These are phyloP conservation scores for Aspergillus hiratsukae DNA, from an alignment of 2,329 filamentous ascomycete species.

Conservation along the genomic window DNA sequence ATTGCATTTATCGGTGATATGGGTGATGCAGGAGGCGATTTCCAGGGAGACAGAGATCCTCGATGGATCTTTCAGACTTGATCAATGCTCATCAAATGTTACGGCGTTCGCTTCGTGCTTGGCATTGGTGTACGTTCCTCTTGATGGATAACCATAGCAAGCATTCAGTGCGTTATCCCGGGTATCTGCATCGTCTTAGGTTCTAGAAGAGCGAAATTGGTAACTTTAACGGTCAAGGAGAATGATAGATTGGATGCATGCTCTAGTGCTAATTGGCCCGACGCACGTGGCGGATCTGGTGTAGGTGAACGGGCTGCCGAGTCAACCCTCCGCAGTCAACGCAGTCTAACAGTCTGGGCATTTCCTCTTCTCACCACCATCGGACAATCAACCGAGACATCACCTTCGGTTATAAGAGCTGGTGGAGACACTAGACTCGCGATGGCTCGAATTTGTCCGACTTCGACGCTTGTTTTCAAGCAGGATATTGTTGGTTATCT, in stretches of 20 bases:
- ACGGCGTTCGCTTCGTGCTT: neutral
- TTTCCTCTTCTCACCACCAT: neutral
- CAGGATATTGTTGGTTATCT: neutral
- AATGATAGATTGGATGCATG: neutral
- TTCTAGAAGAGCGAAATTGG: neutral
- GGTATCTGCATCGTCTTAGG: neutral
- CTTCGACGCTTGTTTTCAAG: neutral
- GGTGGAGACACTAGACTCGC: neutral
- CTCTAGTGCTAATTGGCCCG: neutral
- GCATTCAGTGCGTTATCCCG: neutral
- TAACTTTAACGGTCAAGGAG: neutral
- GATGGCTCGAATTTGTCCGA: neutral
- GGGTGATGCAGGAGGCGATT: constrained; percentile 48
- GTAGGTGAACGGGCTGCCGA: constrained; percentile 7
- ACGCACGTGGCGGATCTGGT: constrained; percentile 10
- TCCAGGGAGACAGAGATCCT: constrained; percentile 59
- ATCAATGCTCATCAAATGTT: neutral
- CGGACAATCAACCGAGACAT: neutral
- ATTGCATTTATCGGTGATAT: constrained; percentile 39
- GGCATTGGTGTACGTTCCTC: neutral
- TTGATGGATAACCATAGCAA: neutral
- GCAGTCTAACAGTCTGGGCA: neutral
- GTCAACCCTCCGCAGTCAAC: neutral
- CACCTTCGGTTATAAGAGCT: neutral
- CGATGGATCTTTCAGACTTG: constrained; percentile 63